Evolutionary conservation across 108 stramenopile genomes (phyloP), one percentile per base, ranked within the genome.

Genomic region (Cyclotella atomus): DNA sequence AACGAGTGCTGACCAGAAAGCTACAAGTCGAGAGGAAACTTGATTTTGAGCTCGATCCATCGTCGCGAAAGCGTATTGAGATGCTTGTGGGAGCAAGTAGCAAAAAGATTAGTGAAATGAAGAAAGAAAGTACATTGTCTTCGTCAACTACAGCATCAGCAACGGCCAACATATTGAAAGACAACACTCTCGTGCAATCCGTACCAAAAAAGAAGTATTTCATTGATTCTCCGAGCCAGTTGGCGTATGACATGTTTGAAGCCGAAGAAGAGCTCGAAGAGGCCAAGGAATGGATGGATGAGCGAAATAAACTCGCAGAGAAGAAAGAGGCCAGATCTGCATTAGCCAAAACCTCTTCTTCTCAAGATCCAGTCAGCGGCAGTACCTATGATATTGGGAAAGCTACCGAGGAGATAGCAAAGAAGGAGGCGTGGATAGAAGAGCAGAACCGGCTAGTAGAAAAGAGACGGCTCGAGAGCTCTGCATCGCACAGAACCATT

Each of bases 371-470:
- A n/a, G n/a, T n/a, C n/a, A n/a, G n/a, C n/a, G n/a, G n/a, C n/a
- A n/a, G n/a, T n/a, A n/a, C n/a, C n/a, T 32, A 59, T 59, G 30
- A 59, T n/a, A 59, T 59, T 8, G 20, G 15, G 8, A n/a, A 59
- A 59, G 30, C 34, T 43, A 41, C 23, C 2, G 21, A 38, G 32
- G 34, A 59, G 8, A 7, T 15, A 17, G 30, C 15, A 44, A 10
- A 64, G 27, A 28, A 2, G 5, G 68, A 73, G 4, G 72, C 61
- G 35, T 73, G 72, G 72, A 64, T 54, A 0, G 72, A 41, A 21
- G 72, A 73, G 17, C 72, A 73, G 19, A 73, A 73, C 49, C 62
- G 52, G 20, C 36, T 73, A 23, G 52, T 64, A 14, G 50, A 73
- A 12, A 47, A 63, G 49, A 73, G 71, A 32, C 60, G 50, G 21